phyloP scores from a whole-genome alignment of 306 rosid species.

The Arachis hypogaea region DNA sequence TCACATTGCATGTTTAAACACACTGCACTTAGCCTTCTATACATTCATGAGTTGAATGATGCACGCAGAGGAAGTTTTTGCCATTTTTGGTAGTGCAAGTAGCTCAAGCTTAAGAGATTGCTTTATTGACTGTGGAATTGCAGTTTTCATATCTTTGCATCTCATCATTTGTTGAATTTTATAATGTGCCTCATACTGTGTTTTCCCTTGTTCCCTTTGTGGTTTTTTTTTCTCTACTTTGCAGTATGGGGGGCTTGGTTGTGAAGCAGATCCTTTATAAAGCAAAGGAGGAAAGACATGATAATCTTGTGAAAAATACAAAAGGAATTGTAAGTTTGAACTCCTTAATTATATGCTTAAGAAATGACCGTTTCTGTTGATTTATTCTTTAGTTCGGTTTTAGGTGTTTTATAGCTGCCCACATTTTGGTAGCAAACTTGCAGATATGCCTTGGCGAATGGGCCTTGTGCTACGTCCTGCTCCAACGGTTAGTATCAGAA shows the following conservation, averaged over 20 bases:
- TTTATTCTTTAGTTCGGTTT: slow-evolving; percentile 40
- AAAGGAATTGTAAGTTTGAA: slow-evolving; percentile 72
- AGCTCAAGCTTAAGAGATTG: not conserved
- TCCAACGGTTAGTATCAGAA: slow-evolving; percentile 72
- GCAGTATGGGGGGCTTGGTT: slow-evolving; percentile 97
- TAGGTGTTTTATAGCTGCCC: slow-evolving; percentile 99
- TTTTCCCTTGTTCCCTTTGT: not conserved
- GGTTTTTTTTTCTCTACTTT: slow-evolving; percentile 27
- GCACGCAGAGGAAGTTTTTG: slow-evolving; percentile 7
- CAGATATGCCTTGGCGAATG: slow-evolving; percentile 99
- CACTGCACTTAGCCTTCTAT: slow-evolving; percentile 2
- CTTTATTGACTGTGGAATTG: not conserved
- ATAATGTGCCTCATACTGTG: not conserved
- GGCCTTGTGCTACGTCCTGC: slow-evolving; percentile 93
- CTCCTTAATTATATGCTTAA: slow-evolving; percentile 28
- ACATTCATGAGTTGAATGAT: slow-evolving; percentile 3
- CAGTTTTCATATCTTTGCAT: slow-evolving; percentile 13
- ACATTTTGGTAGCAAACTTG: slow-evolving; percentile 98
- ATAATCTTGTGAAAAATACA: slow-evolving; percentile 83
- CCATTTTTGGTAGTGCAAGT: too few species aligned
- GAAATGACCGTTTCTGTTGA: slow-evolving; percentile 7
- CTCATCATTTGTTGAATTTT: slow-evolving; percentile 27
- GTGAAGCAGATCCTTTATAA: slow-evolving; percentile 92
- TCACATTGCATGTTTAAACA: not conserved
- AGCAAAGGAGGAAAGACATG: slow-evolving; percentile 69